A percentile compares a stretch with the other conserved stretches of the same genome.
phyloP scores from a whole-genome alignment of 495 filamentous ascomycete genomes.

The Podospora pseudoanserina region DNA sequence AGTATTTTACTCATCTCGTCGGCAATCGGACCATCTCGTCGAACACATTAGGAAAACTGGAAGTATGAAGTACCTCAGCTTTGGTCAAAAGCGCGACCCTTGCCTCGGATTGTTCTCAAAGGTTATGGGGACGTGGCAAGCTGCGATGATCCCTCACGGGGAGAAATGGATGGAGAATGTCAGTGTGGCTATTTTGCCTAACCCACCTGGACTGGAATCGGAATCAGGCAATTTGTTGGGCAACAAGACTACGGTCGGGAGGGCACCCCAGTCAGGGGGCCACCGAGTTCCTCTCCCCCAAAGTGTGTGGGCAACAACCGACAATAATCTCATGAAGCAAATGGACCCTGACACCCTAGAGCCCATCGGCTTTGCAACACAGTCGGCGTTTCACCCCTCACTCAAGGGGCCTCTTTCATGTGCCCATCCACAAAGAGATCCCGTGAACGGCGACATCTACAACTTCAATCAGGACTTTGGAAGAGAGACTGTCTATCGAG shows the following conservation, averaged over 20 bases:
- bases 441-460: conserved; percentile 68
- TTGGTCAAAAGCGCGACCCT: conserved; percentile 64
- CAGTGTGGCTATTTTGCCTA: conserved; percentile 51
- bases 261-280: not conserved
- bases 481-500: conserved; percentile 48
- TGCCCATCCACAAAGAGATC: conserved; percentile 68
- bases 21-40: conserved; percentile 54
- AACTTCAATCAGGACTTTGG: conserved; percentile 66
- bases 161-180: conserved; percentile 40
- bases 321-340: conserved; percentile 52
- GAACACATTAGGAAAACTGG: conserved; percentile 55
- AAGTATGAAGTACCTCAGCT: conserved; percentile 43
- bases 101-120: conserved; percentile 67
- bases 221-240: not conserved
- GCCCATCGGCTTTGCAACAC: conserved; percentile 57
- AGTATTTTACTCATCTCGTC: conserved; percentile 71
- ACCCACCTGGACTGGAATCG: conserved; percentile 3
- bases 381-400: conserved; percentile 59
- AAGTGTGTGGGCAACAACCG: conserved; percentile 41
- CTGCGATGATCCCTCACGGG: not conserved
- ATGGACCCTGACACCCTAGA: conserved; percentile 68
- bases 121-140: conserved; percentile 39
- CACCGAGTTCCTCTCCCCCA: not conserved
- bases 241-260: too few relatives aligned
- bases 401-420: conserved; percentile 60